Conservation (phyloP, 2,329 filamentous ascomycete species). For the Diaporthe caulivora region DNA sequence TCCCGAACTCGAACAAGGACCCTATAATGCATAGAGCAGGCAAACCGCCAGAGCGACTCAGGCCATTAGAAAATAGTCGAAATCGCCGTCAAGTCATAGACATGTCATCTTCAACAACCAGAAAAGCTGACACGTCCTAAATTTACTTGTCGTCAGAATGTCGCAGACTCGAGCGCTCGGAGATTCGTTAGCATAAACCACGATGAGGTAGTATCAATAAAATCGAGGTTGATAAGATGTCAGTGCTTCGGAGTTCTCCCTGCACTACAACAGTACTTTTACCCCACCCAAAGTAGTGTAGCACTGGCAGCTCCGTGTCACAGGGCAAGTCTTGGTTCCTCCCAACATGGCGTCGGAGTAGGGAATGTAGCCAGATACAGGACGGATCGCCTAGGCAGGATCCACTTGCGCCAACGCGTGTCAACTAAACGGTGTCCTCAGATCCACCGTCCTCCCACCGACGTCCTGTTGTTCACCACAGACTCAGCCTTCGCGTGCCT, state of each 20-base stretch:
- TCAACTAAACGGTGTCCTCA: neutral
- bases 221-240: neutral
- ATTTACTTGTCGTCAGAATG: no score
- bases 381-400: neutral
- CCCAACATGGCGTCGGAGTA: neutral
- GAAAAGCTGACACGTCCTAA: neutral
- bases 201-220: no score
- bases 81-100: neutral
- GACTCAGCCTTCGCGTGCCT: neutral
- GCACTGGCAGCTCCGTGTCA: no score
- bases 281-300: no score
- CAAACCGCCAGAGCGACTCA: no score
- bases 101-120: neutral
- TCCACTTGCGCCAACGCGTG: neutral
- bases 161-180: no score
- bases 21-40: neutral
- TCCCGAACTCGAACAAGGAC: neutral
- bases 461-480: neutral
- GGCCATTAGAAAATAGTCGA: neutral
- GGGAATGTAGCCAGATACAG: neutral
- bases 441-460: neutral
- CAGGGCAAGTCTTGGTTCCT: neutral
- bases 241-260: neutral
- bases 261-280: neutral
- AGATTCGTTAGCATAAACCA: neutral